phyloP scores from a whole-genome alignment of 73 alveolate species.

The Stentor roeselii region DNA sequence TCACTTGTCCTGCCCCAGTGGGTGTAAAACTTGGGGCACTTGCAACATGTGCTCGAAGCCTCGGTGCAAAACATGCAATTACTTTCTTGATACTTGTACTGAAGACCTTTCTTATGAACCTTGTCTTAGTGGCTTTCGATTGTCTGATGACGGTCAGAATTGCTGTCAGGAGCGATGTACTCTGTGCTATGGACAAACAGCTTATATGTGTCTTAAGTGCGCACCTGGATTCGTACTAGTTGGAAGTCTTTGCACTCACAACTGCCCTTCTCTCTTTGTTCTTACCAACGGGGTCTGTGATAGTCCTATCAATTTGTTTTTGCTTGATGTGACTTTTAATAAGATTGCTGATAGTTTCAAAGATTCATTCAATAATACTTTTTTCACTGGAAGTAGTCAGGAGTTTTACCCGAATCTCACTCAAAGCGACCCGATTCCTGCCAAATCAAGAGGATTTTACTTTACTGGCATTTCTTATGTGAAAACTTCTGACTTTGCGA shows the following conservation, averaged over 20 bases:
- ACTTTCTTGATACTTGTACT: not conserved
- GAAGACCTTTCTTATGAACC: not conserved
- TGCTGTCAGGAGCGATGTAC: not conserved
- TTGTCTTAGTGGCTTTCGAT: not conserved
- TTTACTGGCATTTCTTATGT: not conserved
- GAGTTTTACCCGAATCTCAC: too few species aligned
- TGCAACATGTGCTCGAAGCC: not conserved
- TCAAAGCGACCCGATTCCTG: not conserved
- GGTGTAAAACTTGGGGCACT: not conserved
- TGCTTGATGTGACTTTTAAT: too few species aligned
- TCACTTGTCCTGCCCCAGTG: not conserved
- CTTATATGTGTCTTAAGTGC: not conserved
- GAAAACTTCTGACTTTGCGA: not conserved
- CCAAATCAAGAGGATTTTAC: not conserved
- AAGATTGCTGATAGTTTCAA: not conserved
- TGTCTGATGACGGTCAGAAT: not conserved
- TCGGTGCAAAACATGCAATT: not conserved
- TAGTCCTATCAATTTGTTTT: too few species aligned
- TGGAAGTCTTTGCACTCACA: not conserved
- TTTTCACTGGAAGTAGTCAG: not conserved
- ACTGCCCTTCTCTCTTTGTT: not conserved
- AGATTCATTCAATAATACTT: not conserved
- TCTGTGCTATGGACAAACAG: not conserved
- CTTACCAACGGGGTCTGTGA: not conserved
- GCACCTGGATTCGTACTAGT: not conserved